phyloP scores from a whole-genome alignment of 768 basidiomycete genomes.

The Tricholomella constricta region DNA sequence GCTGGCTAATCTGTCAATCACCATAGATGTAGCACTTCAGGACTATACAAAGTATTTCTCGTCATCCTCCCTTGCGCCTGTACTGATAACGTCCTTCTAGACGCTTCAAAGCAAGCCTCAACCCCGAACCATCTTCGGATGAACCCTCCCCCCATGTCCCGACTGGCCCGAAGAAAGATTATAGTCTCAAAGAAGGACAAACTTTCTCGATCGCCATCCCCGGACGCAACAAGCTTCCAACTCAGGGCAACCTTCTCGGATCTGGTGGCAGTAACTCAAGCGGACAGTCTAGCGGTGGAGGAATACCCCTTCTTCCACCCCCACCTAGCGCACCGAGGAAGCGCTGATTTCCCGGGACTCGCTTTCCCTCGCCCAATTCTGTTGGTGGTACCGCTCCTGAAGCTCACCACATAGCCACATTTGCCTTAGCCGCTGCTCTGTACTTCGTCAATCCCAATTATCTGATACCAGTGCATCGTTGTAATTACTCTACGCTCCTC shows the following conservation, averaged over 20 bases:
- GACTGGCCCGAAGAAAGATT: slow-evolving; percentile 86
- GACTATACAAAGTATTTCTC: slow-evolving; percentile 75
- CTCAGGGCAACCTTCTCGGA: slow-evolving; percentile 40
- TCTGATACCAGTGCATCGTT: not conserved
- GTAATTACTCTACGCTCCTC: not conserved
- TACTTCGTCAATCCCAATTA: not conserved
- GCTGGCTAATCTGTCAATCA: slow-evolving; percentile 6
- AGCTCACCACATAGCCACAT: not conserved
- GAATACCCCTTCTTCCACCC: slow-evolving; percentile 79
- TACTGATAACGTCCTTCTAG: slow-evolving; percentile 34
- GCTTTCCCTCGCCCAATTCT: not conserved
- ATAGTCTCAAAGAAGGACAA: slow-evolving; percentile 91
- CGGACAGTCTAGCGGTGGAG: slow-evolving; percentile 34
- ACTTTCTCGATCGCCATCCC: slow-evolving; percentile 93
- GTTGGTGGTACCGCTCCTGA: not conserved
- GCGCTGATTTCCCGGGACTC: slow-evolving; percentile 20
- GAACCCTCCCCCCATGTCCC: slow-evolving; percentile 70
- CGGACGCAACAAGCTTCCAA: slow-evolving; percentile 56
- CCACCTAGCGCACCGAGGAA: slow-evolving; percentile 68
- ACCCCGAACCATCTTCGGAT: slow-evolving; percentile 46
- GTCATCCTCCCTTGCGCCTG: not conserved
- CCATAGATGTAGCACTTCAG: slow-evolving; percentile 77
- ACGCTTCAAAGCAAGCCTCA: slow-evolving; percentile 63
- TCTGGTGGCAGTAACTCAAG: slow-evolving; percentile 27
- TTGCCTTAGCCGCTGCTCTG: not conserved